Percentiles rank a stretch among this genome's conserved stretches.
phyloP scores from a whole-genome alignment of 768 basidiomycete species.

The Amanita phalloides region DNA sequence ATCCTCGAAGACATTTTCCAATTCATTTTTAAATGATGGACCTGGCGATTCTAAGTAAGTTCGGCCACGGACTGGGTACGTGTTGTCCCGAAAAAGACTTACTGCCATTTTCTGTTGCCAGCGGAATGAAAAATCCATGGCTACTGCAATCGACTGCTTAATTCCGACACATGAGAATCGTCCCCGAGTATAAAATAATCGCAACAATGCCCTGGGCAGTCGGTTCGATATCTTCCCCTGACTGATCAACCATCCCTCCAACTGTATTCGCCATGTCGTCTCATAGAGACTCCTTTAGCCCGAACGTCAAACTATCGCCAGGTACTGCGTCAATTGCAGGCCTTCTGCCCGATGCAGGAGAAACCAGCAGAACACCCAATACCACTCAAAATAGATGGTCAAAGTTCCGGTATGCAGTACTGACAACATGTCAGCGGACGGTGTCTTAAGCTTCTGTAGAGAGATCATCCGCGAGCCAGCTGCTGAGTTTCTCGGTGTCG shows the following conservation, averaged over 20 bases:
- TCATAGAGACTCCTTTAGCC: background rate
- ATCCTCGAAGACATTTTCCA: background rate
- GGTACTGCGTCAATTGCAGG: background rate
- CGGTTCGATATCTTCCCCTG: background rate
- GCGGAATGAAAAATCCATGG: no score
- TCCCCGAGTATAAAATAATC: no score
- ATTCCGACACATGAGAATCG: no score
- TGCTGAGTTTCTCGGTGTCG: constrained; percentile 54
- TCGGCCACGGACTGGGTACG: background rate
- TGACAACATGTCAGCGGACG: background rate
- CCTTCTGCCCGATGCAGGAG: background rate
- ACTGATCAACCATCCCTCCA: background rate
- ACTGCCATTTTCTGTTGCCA: no score
- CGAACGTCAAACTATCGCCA: background rate
- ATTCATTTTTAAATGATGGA: background rate
- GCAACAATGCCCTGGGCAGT: background rate
- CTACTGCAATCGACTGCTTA: no score
- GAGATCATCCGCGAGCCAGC: constrained; percentile 42
- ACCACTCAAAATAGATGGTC: constrained; percentile 42
- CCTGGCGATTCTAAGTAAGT: background rate
- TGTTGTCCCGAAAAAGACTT: background rate
- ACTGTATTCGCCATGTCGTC: constrained; percentile 1
- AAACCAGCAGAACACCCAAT: constrained; percentile 8
- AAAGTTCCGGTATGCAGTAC: constrained; percentile 33
- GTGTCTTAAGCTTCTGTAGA: constrained; percentile 14